Evolutionary conservation across 768 basidiomycete species (phyloP).

Genomic region (Mycena galopus): DNA sequence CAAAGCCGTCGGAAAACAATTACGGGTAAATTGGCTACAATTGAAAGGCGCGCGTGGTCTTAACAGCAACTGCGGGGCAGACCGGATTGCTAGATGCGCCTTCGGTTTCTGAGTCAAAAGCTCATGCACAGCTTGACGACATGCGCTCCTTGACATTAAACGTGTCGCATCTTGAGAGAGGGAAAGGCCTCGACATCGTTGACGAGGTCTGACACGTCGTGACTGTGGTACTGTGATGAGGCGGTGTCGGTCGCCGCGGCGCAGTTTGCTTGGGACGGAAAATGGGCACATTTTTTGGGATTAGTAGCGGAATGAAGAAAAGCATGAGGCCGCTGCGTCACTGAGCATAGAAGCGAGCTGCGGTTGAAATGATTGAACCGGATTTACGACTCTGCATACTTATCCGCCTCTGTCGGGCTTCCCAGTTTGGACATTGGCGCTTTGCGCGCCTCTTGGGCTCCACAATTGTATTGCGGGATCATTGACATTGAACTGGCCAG

Average conservation of each 20-base stretch:
- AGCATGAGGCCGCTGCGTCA: not conserved
- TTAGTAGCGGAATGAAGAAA: too few relatives aligned
- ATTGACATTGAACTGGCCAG: too few relatives aligned
- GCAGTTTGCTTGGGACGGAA: not conserved
- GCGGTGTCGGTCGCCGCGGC: constrained; percentile 9
- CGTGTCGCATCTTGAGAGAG: constrained; percentile 9
- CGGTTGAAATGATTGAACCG: constrained; percentile 10
- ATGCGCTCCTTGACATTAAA: not conserved
- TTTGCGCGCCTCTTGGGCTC: not conserved
- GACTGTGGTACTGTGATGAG: constrained; percentile 25
- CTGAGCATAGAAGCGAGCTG: not conserved
- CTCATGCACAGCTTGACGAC: constrained; percentile 19
- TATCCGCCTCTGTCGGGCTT: too few relatives aligned
- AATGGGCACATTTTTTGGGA: not conserved
- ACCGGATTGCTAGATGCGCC: not conserved
- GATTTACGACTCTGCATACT: not conserved
- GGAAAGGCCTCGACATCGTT: not conserved
- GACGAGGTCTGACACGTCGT: constrained; percentile 26
- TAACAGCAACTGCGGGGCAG: constrained; percentile 13
- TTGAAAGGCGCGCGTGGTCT: not conserved
- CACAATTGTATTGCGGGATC: too few relatives aligned
- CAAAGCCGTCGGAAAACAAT: constrained; percentile 8
- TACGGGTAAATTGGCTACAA: constrained; percentile 8
- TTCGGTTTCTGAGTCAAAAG: constrained; percentile 23
- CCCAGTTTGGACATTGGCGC: not conserved